Evolutionary conservation across 345 rosid genomes (phyloP).

Genomic region (Salix viminalis): DNA sequence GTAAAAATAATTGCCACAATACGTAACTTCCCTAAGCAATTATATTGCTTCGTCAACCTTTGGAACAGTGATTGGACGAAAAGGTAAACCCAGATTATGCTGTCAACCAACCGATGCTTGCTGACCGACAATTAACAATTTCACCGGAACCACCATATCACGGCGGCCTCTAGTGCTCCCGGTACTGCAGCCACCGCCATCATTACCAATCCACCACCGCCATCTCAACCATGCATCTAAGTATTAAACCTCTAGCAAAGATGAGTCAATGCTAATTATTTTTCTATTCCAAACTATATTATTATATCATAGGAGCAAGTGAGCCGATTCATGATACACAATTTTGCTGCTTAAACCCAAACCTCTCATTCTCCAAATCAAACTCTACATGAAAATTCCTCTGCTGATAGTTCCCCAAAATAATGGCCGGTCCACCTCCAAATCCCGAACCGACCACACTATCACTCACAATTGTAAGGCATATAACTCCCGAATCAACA

Average conservation of each 20-base stretch:
- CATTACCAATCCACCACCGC: neutral
- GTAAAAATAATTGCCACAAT: neutral
- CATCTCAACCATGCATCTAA: neutral
- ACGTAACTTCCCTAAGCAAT: neutral
- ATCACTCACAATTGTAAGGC: constrained; percentile 50
- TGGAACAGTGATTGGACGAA: neutral
- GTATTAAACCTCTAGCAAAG: neutral
- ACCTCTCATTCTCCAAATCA: constrained; percentile 62
- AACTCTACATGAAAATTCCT: constrained; percentile 72
- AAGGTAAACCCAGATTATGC: neutral
- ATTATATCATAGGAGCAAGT: neutral
- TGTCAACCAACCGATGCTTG: neutral
- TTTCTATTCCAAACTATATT: neutral
- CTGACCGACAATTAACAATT: neutral
- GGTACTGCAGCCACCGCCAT: neutral
- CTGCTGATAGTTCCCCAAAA: constrained; percentile 79
- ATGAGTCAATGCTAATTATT: neutral
- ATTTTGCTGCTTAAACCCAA: constrained; percentile 57
- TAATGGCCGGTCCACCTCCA: constrained; percentile 63
- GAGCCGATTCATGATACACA: constrained; percentile 34
- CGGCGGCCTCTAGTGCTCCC: neutral
- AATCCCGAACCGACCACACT: constrained; percentile 9
- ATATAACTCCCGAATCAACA: constrained; percentile 29
- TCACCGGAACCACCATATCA: neutral
- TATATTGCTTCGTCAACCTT: neutral